Percentiles rank a stretch among this genome's conserved stretches.
phyloP scores from a whole-genome alignment of 2,329 filamentous ascomycete genomes.

The Emmonsiellopsis sp. region DNA sequence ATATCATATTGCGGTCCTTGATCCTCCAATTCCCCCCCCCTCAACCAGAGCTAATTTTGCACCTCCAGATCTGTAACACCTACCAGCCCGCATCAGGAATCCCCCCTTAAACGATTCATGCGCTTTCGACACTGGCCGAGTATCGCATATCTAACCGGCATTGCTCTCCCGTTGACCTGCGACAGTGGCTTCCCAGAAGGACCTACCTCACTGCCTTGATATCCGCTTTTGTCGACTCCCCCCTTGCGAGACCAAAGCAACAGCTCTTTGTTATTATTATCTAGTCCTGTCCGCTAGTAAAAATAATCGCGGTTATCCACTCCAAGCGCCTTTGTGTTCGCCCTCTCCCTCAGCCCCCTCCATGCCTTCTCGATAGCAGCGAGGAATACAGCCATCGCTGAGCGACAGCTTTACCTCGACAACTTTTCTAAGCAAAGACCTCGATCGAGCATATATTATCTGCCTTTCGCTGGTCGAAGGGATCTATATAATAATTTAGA shows the following conservation, averaged over 20 bases:
- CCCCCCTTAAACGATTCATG: not conserved
- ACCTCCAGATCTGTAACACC: not conserved
- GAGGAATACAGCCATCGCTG: slow-evolving; percentile 6
- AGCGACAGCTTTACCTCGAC: slow-evolving; percentile 7
- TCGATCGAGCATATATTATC: not conserved
- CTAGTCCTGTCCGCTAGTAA: not conserved
- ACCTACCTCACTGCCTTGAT: too few relatives aligned
- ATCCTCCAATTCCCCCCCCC: not conserved
- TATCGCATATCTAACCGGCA: not conserved
- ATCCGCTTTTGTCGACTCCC: too few relatives aligned
- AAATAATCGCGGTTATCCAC: too few relatives aligned
- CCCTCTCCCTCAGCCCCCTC: not conserved
- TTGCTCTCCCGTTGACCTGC: too few relatives aligned
- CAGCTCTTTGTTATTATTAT: not conserved
- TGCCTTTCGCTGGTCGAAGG: slow-evolving; percentile 21
- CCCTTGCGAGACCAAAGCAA: not conserved
- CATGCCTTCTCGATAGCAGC: slow-evolving; percentile 2
- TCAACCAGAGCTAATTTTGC: not conserved
- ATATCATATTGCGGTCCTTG: not conserved
- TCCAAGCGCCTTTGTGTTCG: not conserved
- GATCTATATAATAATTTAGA: not conserved
- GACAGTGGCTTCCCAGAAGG: too few relatives aligned
- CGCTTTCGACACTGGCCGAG: not conserved
- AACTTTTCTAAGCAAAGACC: not conserved
- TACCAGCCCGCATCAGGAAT: not conserved